These are phyloP conservation scores for Galium porrigens DNA, from an alignment of 305 asterid species.

Conservation along the genomic window DNA sequence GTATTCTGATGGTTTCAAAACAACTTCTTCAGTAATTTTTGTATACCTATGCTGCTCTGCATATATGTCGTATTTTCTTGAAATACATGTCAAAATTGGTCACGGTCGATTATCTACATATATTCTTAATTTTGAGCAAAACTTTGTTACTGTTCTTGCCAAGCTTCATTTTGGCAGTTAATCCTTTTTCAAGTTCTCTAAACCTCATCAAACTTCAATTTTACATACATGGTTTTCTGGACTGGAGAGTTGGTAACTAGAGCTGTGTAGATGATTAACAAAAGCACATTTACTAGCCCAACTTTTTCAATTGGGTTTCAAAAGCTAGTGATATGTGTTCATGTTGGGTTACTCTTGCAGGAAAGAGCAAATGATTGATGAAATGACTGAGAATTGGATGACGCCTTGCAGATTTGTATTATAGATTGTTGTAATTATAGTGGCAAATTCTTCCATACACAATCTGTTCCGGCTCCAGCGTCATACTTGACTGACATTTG, in stretches of 20 bases:
- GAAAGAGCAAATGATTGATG: constrained; percentile 4
- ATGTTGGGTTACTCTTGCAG: constrained; percentile 13
- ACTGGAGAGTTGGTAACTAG: background rate
- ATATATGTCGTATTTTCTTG: background rate
- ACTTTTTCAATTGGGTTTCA: background rate
- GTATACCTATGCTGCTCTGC: background rate
- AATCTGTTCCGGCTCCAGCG: constrained; percentile 4
- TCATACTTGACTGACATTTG: background rate
- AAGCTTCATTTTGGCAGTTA: background rate
- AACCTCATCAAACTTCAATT: background rate
- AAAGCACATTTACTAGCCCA: background rate
- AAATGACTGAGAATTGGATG: constrained; percentile 5
- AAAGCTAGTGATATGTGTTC: background rate
- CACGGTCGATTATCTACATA: background rate
- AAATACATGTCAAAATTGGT: background rate
- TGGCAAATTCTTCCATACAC: background rate
- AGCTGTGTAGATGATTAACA: background rate
- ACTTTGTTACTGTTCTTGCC: background rate
- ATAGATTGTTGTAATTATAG: constrained; percentile 14
- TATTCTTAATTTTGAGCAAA: background rate
- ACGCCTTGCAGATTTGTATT: constrained; percentile 1
- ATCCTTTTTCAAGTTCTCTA: background rate
- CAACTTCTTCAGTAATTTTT: background rate
- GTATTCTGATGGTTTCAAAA: background rate
- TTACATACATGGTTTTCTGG: background rate